These are phyloP conservation scores for Macadamia tetraphylla DNA, from an alignment of 164 flowering plant species.

Conservation along the genomic window DNA sequence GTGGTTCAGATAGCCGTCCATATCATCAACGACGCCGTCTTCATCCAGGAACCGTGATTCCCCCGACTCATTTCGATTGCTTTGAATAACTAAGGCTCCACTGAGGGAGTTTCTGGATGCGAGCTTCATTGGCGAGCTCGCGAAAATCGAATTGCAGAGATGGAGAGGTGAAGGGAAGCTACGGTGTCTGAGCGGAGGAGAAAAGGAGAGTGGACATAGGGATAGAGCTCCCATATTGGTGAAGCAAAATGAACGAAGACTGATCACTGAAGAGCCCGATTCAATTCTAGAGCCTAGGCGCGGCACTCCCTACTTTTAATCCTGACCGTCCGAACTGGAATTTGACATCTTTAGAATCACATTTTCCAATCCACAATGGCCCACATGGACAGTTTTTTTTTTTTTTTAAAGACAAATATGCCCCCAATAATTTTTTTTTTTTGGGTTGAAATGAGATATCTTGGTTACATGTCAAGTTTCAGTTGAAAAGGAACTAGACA, in stretches of 20 bases:
- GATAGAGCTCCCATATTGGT: constrained; percentile 25
- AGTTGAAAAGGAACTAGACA: no score
- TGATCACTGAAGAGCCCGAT: background rate
- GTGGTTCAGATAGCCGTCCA: constrained; percentile 80
- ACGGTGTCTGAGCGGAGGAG: constrained; percentile 1
- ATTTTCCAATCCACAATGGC: no score
- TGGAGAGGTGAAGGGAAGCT: constrained; percentile 19
- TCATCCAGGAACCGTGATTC: constrained; percentile 53
- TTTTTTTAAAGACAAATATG: no score
- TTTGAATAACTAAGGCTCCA: constrained; percentile 15
- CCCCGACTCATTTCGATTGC: constrained; percentile 16
- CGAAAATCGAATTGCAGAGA: constrained; percentile 17
- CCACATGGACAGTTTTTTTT: no score
- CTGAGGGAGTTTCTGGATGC: constrained; percentile 3
- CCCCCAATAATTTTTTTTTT: no score
- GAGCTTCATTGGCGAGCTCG: constrained; percentile 10
- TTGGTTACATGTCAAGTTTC: no score
- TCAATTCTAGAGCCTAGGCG: no score
- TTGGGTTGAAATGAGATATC: no score
- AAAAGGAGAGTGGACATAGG: constrained; percentile 19
- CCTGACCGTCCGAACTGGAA: no score
- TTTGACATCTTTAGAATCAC: no score
- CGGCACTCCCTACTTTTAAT: no score
- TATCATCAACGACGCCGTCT: constrained; percentile 66
- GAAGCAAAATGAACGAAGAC: background rate